Base-by-base conservation (phyloP, 192 early-diverging fungal genomes). In the Backusella sp. region DNA sequence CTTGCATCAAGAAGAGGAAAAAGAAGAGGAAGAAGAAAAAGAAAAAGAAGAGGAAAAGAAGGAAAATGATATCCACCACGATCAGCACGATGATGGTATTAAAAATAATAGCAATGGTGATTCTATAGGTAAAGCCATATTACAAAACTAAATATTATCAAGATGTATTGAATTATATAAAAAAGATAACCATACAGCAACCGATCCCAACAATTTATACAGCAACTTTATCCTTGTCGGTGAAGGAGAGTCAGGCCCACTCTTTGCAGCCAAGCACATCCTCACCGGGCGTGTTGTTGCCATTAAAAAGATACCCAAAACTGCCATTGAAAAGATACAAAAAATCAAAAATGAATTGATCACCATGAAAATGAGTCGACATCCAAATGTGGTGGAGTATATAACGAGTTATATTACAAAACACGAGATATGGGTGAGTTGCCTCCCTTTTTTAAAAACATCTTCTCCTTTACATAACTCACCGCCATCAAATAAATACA, bases 321-420 rank as follows among this genome's bases (percentile, higher is more conserved):
- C 94, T 68, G 91, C 91, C 72, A 90, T 92, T 78, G 90, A 93
- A 62, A 97, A 97, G 79, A 93, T 96, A 86, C 92, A 93, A 70
- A 88, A 94, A 59, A 95, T 98, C 68, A 93, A 93, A 72, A 96
- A 95, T 79, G 96, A 97, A 83, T 89, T 97, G 41, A 82, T 88
- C 34, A 86, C 93, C 6, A 96, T 97, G 95, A 96, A 95, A 82
- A 90, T 92, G 77, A 93, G 92, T 76, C 86, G 85, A 46, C 95
- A 96, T 77, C 89, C 92, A 56, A 98, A 98, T 82, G 95, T 99
- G 83, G 96, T 98, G 68, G 97, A 98, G 77, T 98, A 93, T 81
- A 85, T 96, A 69, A 95, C 94, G 79, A 89, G 91, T 37, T 96
- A 94, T 77, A 79, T 94, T 68, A 88, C 94, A 28, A 86, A 90